Evolutionary conservation across 2,329 filamentous ascomycete species (phyloP), one percentile per base, ranked within the genome.

Genomic region (Pyricularia sp.): DNA sequence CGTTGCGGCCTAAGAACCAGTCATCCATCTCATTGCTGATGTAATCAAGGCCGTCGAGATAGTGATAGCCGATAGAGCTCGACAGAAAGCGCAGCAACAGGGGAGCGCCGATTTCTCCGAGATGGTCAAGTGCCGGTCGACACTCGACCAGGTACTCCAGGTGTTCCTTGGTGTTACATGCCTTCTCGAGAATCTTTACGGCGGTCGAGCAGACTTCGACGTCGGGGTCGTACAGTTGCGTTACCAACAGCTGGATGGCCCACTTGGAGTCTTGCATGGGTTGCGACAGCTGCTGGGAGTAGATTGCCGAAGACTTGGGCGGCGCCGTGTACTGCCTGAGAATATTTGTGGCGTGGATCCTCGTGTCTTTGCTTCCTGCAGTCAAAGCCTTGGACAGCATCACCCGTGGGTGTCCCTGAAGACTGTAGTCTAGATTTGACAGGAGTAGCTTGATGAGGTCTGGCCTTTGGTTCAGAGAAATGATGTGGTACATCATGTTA

Each of bases 11-110:
- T 33, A 99, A 84, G 76, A 98, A 99, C 95, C 95, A 99, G 79
- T 99, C 96, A 73, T 99, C 95, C 95, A 99, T 99, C 78, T 99
- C 96, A 76, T 97, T 95, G 71, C 94, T 97, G 78, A 99, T 99
- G 77, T 99, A 99, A 80, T 99, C 96, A 63, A 99, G 83, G 0
- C 94, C 95, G 76, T 98, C 93, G 6, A 99, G 85, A 78, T 99
- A 99, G 78, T 98, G 94, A 76, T 99, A 99, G 66, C 95, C 95
- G 69, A 97, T 94, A 2, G 94, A 97, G 0, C 94, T 98, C 0
- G 94, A 97, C 68, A 99, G 79, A 78, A 99, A 99, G 59, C 95
- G 90, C 67, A 99, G 83, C 4, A 99, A 85, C 26, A 99, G 83
- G 0, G 96, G 95, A 20, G 96, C 95, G 2, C 95, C 95, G 71